Base-by-base conservation (phyloP, 441 rosid genomes). In the Brassica balearica region DNA sequence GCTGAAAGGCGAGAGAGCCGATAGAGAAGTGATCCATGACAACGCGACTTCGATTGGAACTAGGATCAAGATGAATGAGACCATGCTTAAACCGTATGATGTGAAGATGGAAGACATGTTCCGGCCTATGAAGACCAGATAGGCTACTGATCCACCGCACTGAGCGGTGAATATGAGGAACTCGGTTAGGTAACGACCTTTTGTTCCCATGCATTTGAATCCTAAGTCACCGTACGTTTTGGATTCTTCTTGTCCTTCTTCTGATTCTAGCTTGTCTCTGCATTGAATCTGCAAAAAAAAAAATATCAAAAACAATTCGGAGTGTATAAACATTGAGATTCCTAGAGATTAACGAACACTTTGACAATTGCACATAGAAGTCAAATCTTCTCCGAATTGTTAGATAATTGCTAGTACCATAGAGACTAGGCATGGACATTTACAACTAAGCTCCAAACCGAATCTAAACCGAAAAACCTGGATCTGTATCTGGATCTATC, bases 221-320 rank as follows among this genome's bases (percentile, higher is more conserved):
- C 96, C 99, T 77, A 95, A 82, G 72, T 95, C 98, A 67, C 99
- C 99, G 55, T 91, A 95, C 0, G 97, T 89, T 82, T 74, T 87
- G 20, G 92, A 81, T 68, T 84, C 93, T 3, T 83, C 81, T 66
- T 77, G 66, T 64, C 82, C 87, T 82, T 79, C 78, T 77, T 88
- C 87, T 1, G 94, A 79, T 83, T 81, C 89, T 20, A 92, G 73
- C 77, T 84, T 90, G 20, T 88, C 87, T 83, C 88, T 92, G 80
- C 95, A 92, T 71, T 89, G 87, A 71, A 95, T 82, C 99, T 95
- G 86, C 46, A 59, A 14, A 10, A 2, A 58, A 0, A 41, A 41
- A 41, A 38, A 36, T 0, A 56, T 17, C 25, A 56, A 56, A 19
- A 22, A 25, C 14, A 64, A 71, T 23, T 14, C 59, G 43, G 2